Evolutionary conservation across 352 stramenopile genomes (phyloP).

Genomic region (Pythium periplocum): DNA sequence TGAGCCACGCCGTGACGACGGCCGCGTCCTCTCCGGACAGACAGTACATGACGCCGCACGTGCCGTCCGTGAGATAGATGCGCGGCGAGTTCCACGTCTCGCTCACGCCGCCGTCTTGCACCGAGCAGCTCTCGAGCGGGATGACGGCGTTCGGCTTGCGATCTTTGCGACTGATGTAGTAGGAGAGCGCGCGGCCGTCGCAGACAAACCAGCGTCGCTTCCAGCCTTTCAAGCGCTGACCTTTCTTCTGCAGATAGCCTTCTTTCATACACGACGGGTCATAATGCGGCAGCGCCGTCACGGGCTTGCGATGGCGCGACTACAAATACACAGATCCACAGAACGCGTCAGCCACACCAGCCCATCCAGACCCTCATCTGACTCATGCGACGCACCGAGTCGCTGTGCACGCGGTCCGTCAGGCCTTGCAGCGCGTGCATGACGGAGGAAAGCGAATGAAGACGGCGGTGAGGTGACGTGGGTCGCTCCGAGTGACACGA

Average conservation of each 20-base stretch:
- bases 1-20: constrained; percentile 69
- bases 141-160: constrained; percentile 81
- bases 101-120: constrained; percentile 74
- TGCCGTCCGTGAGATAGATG: constrained; percentile 77
- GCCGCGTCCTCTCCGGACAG: constrained; percentile 67
- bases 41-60: constrained; percentile 77
- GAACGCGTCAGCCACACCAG: not conserved
- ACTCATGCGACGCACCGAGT: constrained; percentile 24
- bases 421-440: constrained; percentile 75
- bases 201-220: constrained; percentile 86
- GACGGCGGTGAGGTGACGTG: no score
- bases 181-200: constrained; percentile 70
- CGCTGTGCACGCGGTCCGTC: constrained; percentile 71
- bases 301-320: constrained; percentile 56
- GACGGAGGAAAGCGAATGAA: not conserved
- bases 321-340: constrained; percentile 14
- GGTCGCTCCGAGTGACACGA: no score
- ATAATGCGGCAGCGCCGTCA: constrained; percentile 42
- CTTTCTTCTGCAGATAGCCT: constrained; percentile 83
- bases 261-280: constrained; percentile 73
- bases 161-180: constrained; percentile 81
- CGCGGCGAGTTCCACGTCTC: constrained; percentile 85
- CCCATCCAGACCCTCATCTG: not conserved
- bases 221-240: constrained; percentile 75
- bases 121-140: constrained; percentile 67